Conservation (phyloP, 1,284 basidiomycete genomes). For the Sanghuangporus baumii region DNA sequence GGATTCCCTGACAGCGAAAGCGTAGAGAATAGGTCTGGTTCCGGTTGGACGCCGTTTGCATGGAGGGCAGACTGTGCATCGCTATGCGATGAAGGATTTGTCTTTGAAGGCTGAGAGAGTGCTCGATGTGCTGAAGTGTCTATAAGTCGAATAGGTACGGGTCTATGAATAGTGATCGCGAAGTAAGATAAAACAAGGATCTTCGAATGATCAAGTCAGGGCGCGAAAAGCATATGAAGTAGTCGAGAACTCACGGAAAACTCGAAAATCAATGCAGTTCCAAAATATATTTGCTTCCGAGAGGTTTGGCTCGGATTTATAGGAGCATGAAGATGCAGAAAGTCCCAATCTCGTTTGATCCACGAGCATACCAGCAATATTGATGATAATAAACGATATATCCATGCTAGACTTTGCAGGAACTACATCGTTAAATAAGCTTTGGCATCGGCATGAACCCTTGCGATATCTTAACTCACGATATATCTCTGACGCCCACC, state of each 20-base stretch:
- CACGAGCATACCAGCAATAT: constrained; percentile 38
- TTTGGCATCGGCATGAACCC: not conserved
- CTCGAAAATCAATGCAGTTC: constrained; percentile 41
- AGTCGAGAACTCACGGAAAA: constrained; percentile 38
- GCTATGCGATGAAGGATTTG: constrained; percentile 30
- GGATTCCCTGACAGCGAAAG: constrained; percentile 63
- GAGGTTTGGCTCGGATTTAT: constrained; percentile 13
- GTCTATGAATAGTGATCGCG: constrained; percentile 53
- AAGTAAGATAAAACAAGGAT: constrained; percentile 42
- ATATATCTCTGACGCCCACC: constrained; percentile 57
- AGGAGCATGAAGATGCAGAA: constrained; percentile 31
- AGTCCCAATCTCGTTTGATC: constrained; percentile 36
- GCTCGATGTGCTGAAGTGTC: constrained; percentile 40
- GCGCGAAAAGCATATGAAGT: constrained; percentile 12
- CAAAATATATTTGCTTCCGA: constrained; percentile 40
- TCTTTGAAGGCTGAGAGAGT: constrained; percentile 29
- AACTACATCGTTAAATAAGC: constrained; percentile 31
- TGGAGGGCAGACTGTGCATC: constrained; percentile 11
- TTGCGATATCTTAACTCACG: constrained; percentile 34
- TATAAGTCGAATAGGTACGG: constrained; percentile 61
- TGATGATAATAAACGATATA: constrained; percentile 48
- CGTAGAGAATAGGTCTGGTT: constrained; percentile 46
- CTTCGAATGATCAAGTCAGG: constrained; percentile 30
- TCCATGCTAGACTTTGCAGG: constrained; percentile 54
- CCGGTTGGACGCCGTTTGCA: constrained; percentile 19